Conservation (phyloP, 129 eudicot genomes). For the Flaveria trinervia region DNA sequence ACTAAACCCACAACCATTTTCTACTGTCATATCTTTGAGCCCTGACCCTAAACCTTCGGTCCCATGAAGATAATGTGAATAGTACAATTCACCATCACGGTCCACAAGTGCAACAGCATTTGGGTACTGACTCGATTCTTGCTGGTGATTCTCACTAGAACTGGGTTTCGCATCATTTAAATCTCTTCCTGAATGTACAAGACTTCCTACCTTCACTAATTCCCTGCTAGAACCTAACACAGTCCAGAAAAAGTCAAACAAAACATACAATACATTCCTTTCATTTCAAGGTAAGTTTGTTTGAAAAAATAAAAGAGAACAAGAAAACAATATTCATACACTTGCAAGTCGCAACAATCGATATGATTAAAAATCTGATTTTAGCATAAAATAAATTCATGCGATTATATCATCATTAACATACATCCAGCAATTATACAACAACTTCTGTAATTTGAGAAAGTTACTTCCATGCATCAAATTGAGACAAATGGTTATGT, state of each 20-base stretch:
- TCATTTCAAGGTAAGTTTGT: not conserved
- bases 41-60: conserved; percentile 56
- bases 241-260: conserved; percentile 4
- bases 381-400: too few species aligned
- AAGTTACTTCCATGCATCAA: too few species aligned
- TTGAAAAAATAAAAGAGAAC: not conserved
- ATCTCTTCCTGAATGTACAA: conserved; percentile 44
- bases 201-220: conserved; percentile 49
- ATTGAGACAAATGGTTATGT: too few species aligned
- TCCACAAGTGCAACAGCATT: conserved; percentile 53
- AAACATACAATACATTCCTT: not conserved
- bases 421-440: not conserved
- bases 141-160: conserved; percentile 43
- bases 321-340: not conserved
- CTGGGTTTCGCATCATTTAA: conserved; percentile 38
- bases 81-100: conserved; percentile 56
- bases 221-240: conserved; percentile 46
- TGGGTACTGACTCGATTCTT: conserved; percentile 36
- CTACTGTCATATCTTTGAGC: conserved; percentile 53
- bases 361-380: too few species aligned
- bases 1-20: conserved; percentile 70
- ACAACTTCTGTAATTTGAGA: too few species aligned
- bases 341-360: not conserved
- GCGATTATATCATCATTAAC: not conserved
- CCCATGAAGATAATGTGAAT: conserved; percentile 54